Conservation (phyloP, 108 stramenopile species). For the Fistulifera pelliculosa region DNA sequence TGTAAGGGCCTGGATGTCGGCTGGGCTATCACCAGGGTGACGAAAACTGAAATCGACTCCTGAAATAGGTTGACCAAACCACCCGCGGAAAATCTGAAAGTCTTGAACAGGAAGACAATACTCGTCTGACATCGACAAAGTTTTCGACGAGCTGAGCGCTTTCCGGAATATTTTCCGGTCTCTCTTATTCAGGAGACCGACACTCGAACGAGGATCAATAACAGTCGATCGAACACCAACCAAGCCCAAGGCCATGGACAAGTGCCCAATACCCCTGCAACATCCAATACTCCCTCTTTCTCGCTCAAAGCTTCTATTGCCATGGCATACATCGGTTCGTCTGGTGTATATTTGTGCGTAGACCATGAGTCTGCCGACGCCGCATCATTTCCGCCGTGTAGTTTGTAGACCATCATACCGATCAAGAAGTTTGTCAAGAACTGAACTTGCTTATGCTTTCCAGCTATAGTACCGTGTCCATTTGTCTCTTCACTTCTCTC, state of each 20-base stretch:
- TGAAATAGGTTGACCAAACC: constrained; percentile 7
- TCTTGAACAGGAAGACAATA: constrained; percentile 12
- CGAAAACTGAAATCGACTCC: constrained; percentile 5
- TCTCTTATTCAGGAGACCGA: constrained; percentile 54
- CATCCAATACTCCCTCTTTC: constrained; percentile 60
- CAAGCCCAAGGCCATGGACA: constrained; percentile 59
- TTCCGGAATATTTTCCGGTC: constrained; percentile 60
- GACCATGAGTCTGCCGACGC: not conserved
- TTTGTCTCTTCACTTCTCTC: constrained; percentile 1
- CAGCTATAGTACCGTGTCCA: constrained; percentile 36
- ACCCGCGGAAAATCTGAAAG: constrained; percentile 4
- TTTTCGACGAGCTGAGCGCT: constrained; percentile 17
- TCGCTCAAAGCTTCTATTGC: constrained; percentile 29
- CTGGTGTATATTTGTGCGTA: not conserved
- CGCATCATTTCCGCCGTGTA: not conserved
- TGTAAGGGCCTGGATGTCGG: not conserved
- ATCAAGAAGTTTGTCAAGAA: constrained; percentile 50
- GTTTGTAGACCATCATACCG: constrained; percentile 27
- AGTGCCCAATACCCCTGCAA: constrained; percentile 78
- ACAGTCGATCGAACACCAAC: constrained; percentile 55
- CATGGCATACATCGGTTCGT: constrained; percentile 2
- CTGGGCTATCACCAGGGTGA: not conserved
- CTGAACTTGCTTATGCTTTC: constrained; percentile 56
- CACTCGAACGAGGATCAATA: constrained; percentile 56
- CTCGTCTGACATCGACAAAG: not conserved